phyloP scores from a whole-genome alignment of 108 stramenopile genomes.

The Fragilariopsis cylindrus region DNA sequence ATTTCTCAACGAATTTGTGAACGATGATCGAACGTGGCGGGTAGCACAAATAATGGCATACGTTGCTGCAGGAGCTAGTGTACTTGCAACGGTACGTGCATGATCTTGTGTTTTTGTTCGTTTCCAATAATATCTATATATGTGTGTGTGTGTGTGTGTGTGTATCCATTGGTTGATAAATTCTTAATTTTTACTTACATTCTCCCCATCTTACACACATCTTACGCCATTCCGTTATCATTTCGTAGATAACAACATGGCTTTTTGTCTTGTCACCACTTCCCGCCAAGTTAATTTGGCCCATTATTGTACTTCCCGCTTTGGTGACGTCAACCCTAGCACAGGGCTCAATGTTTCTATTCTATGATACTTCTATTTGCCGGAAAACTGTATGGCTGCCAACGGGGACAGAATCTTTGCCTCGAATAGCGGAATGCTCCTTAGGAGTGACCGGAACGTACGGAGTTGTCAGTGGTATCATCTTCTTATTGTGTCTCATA shows the following conservation, averaged over 20 bases:
- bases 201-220: background rate
- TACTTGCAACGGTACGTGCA: conserved; percentile 44
- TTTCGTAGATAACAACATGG: conserved; percentile 51
- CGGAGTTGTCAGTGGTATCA: conserved; percentile 46
- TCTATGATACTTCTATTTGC: conserved; percentile 64
- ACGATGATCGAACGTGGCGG: conserved; percentile 66
- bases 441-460: conserved; percentile 46
- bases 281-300: conserved; percentile 74
- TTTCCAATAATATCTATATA: background rate
- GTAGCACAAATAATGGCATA: conserved; percentile 70
- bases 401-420: conserved; percentile 35
- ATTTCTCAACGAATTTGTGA: conserved; percentile 57
- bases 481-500: conserved; percentile 53
- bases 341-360: conserved; percentile 73
- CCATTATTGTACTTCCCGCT: conserved; percentile 66
- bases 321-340: conserved; percentile 61
- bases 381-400: conserved; percentile 58
- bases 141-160: background rate
- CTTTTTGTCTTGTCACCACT: conserved; percentile 67
- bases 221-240: background rate
- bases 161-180: background rate
- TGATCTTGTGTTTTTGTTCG: background rate
- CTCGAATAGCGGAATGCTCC: conserved; percentile 58
- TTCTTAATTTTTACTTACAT: background rate
- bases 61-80: conserved; percentile 52